Evolutionary conservation across 1,284 basidiomycete genomes (phyloP).

Genomic region (Boletellus sp.): DNA sequence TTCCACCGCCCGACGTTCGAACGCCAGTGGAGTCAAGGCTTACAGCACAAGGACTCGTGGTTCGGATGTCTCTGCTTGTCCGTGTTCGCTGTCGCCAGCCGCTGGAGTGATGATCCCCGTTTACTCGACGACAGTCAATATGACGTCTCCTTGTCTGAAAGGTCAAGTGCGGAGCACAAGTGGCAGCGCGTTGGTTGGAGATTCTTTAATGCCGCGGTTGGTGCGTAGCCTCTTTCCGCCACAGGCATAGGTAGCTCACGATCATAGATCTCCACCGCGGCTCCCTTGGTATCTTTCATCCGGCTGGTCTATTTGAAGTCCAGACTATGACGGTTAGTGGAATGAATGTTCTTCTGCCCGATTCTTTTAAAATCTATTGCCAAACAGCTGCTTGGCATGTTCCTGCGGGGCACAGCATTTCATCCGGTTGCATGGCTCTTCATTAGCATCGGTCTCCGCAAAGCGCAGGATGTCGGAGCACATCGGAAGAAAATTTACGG

Average conservation of each 20-base stretch:
- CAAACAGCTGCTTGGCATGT: conserved; percentile 45
- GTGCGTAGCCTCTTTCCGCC: conserved; percentile 32
- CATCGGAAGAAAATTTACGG: conserved; percentile 57
- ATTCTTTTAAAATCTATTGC: conserved; percentile 3
- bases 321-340: conserved; percentile 55
- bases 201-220: conserved; percentile 55
- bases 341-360: neutral
- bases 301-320: conserved; percentile 70
- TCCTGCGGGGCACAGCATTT: conserved; percentile 50
- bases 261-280: conserved; percentile 47
- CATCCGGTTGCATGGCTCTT: conserved; percentile 65
- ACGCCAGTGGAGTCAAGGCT: conserved; percentile 49
- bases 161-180: conserved; percentile 27
- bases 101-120: conserved; percentile 64
- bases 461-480: conserved; percentile 68
- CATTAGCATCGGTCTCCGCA: conserved; percentile 64
- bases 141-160: conserved; percentile 17
- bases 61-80: conserved; percentile 53
- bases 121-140: conserved; percentile 46
- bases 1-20: conserved; percentile 70
- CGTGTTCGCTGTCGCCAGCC: conserved; percentile 70
- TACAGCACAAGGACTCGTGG: conserved; percentile 57
- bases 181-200: conserved; percentile 65
- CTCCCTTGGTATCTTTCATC: conserved; percentile 56
- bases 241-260: conserved; percentile 4